phyloP scores from a whole-genome alignment of 75 land plant genomes.

The Picea sitchensis region DNA sequence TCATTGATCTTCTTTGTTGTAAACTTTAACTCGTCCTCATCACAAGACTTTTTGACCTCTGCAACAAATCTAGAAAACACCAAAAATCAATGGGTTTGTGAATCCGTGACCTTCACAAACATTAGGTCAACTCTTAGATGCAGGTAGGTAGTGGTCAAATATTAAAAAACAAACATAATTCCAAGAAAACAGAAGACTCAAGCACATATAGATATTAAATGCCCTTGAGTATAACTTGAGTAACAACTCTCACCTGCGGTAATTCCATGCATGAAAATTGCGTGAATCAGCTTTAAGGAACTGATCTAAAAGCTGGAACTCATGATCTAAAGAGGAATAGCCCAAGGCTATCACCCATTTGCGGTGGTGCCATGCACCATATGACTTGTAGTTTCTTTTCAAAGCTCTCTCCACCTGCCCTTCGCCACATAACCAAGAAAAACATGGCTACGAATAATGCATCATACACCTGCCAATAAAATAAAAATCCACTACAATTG shows the following conservation, averaged over 20 bases:
- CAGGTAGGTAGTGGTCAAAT: not conserved
- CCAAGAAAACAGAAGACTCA: not conserved
- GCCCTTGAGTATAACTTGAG: not conserved
- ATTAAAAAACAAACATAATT: conserved; percentile 1
- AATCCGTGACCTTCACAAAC: not conserved
- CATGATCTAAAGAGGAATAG: conserved; percentile 56
- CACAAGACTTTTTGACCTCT: conserved; percentile 46
- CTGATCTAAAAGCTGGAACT: conserved; percentile 57
- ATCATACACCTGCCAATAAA: too few species aligned
- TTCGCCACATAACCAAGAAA: too few species aligned
- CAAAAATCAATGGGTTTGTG: conserved; percentile 4
- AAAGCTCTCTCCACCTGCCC: conserved; percentile 52
- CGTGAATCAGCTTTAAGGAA: conserved; percentile 71
- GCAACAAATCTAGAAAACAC: conserved; percentile 58
- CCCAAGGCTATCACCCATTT: conserved; percentile 73
- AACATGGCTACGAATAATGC: too few species aligned
- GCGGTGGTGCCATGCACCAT: conserved; percentile 96
- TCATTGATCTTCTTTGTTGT: conserved; percentile 67
- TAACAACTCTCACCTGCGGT: conserved; percentile 55
- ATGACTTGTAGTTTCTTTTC: conserved; percentile 66
- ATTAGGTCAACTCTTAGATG: not conserved
- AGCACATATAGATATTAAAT: not conserved
- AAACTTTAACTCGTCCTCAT: conserved; percentile 70
- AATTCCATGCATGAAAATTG: conserved; percentile 93
- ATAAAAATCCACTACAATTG: too few species aligned